These are phyloP conservation scores for Umbelopsis vinacea DNA, from an alignment of 192 early-diverging fungal genomes.

Conservation along the genomic window DNA sequence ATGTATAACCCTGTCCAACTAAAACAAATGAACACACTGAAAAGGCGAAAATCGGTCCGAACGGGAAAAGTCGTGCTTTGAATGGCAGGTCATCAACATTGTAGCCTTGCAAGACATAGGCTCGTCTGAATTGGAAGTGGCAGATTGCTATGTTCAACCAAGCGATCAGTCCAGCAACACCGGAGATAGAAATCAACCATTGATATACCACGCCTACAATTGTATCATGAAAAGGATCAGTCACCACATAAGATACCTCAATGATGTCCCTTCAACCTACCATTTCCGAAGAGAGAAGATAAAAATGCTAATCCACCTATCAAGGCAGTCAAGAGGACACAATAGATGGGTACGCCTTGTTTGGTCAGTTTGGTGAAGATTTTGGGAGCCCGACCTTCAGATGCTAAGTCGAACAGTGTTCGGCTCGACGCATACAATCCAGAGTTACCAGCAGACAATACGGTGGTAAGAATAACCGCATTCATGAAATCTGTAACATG, in stretches of 20 bases:
- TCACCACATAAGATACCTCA: no score
- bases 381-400: conserved; percentile 65
- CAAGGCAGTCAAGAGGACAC: conserved; percentile 53
- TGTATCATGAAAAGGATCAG: not conserved
- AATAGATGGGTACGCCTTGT: conserved; percentile 66
- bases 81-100: conserved; percentile 68
- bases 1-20: conserved; percentile 66
- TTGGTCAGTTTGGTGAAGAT: conserved; percentile 51
- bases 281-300: conserved; percentile 54
- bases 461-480: conserved; percentile 71
- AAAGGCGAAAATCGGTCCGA: conserved; percentile 71
- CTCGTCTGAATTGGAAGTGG: conserved; percentile 86
- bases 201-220: conserved; percentile 64
- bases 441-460: conserved; percentile 77
- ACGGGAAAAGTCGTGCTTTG: conserved; percentile 70
- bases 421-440: conserved; percentile 73
- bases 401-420: conserved; percentile 64
- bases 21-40: conserved; percentile 61
- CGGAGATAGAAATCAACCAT: conserved; percentile 70
- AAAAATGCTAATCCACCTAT: conserved; percentile 67
- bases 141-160: conserved; percentile 87
- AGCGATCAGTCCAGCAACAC: conserved; percentile 81
- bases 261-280: not conserved
- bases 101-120: conserved; percentile 74
- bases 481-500: conserved; percentile 65